Percentiles rank a stretch among this genome's conserved stretches.
Conservation (phyloP, 75 land plant genomes). For the Pseudotsuga menziesii region DNA sequence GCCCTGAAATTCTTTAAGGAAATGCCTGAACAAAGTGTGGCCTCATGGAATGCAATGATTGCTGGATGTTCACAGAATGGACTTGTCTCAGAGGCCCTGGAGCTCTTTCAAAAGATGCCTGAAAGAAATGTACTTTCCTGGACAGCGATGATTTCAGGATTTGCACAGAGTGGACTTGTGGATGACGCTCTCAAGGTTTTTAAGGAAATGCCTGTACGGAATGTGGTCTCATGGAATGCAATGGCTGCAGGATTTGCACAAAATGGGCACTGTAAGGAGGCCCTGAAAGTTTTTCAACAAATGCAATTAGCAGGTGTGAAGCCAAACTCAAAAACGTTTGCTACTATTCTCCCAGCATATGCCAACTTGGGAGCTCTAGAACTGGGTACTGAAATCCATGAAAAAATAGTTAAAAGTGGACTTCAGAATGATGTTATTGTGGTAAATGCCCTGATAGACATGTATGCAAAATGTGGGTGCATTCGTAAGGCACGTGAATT, state of each 20-base stretch:
- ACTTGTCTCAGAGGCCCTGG: neutral
- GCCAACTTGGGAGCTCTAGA: slow-evolving; percentile 8
- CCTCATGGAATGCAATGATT: neutral
- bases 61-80: neutral
- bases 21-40: neutral
- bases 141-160: neutral
- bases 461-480: slow-evolving; percentile 20
- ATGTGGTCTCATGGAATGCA: slow-evolving; percentile 9
- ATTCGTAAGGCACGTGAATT: slow-evolving; percentile 9
- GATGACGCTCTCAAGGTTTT: neutral
- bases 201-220: neutral
- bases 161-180: neutral
- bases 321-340: slow-evolving; percentile 11
- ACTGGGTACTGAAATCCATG: slow-evolving; percentile 9
- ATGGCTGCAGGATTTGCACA: slow-evolving; percentile 8
- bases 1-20: neutral
- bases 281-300: slow-evolving; percentile 1
- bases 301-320: slow-evolving; percentile 8
- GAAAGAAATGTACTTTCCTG: slow-evolving; percentile 5
- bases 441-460: slow-evolving; percentile 10
- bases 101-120: neutral
- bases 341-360: slow-evolving; percentile 9
- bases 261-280: neutral
- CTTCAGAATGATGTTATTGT: slow-evolving; percentile 9
- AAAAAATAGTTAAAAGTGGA: neutral